Conservation (phyloP, 2,329 filamentous ascomycete species). For the Pyrenophora seminiperda region DNA sequence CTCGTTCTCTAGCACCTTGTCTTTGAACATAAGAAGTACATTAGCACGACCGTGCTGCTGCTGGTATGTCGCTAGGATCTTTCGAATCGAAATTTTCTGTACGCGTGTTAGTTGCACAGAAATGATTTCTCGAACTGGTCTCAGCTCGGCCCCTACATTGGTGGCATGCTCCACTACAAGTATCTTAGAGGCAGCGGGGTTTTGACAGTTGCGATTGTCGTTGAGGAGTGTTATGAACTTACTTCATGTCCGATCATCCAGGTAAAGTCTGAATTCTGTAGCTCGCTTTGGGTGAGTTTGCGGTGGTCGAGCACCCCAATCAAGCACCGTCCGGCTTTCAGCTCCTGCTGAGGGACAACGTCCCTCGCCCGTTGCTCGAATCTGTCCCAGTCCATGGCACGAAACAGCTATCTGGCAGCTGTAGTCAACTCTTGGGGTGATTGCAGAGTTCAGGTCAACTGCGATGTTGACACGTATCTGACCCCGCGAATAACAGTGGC, state of each 20-base stretch:
- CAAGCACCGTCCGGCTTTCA: constrained; percentile 37
- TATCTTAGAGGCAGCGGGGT: too few relatives aligned
- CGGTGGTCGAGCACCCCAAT: constrained; percentile 42
- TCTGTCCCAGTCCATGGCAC: constrained; percentile 26
- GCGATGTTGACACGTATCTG: too few relatives aligned
- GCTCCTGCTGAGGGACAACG: constrained; percentile 20
- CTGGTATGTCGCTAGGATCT: constrained; percentile 24
- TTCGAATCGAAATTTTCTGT: constrained; percentile 31
- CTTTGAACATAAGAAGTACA: constrained; percentile 27
- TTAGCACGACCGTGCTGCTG: constrained; percentile 7
- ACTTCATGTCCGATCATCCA: constrained; percentile 46
- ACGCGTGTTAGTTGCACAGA: background rate
- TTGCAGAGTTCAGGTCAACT: too few relatives aligned
- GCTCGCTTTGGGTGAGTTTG: constrained; percentile 14
- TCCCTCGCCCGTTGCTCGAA: constrained; percentile 27
- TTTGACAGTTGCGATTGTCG: too few relatives aligned
- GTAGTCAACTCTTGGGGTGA: too few relatives aligned
- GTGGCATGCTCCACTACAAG: too few relatives aligned
- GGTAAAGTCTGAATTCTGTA: constrained; percentile 36
- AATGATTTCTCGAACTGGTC: too few relatives aligned
- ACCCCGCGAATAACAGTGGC: too few relatives aligned
- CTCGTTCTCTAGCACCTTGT: constrained; percentile 1
- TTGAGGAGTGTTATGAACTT: constrained; percentile 11
- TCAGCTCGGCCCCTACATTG: too few relatives aligned
- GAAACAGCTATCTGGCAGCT: too few relatives aligned